Conservation (phyloP, 805 yeast genomes). For the Metschnikowia santaceciliae region DNA sequence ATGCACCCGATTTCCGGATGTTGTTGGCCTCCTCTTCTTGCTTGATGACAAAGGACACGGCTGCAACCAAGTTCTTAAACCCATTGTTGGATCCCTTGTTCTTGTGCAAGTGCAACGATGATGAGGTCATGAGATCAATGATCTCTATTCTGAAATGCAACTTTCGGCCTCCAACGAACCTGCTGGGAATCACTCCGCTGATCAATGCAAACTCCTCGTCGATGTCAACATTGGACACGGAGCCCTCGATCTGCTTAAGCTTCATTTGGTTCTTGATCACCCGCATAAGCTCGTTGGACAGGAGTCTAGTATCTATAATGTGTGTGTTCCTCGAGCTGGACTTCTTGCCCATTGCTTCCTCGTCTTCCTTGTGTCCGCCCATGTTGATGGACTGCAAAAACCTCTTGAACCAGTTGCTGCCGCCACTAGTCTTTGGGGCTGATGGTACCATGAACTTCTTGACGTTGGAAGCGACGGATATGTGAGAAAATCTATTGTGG, state of each 20-base stretch:
- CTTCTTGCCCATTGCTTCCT: slow-evolving; percentile 4
- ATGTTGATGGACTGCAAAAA: slow-evolving; percentile 26
- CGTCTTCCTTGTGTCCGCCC: slow-evolving; percentile 8
- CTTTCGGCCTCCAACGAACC: slow-evolving; percentile 42
- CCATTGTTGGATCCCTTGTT: slow-evolving; percentile 45
- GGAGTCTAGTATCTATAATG: slow-evolving; percentile 32
- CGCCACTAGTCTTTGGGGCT: slow-evolving; percentile 14
- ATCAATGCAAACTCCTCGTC: slow-evolving; percentile 43
- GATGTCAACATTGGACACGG: slow-evolving; percentile 39
- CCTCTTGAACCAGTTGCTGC: slow-evolving; percentile 34
- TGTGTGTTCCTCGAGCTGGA: slow-evolving; percentile 19
- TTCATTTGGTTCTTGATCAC: slow-evolving; percentile 40
- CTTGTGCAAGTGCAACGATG: slow-evolving; percentile 40
- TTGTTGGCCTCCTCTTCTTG: slow-evolving; percentile 35
- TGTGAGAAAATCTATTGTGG: slow-evolving; percentile 34
- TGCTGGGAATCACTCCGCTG: slow-evolving; percentile 46
- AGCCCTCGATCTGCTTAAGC: slow-evolving; percentile 48
- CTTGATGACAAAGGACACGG: slow-evolving; percentile 43
- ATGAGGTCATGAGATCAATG: slow-evolving; percentile 32
- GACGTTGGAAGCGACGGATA: slow-evolving; percentile 22
- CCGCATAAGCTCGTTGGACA: slow-evolving; percentile 28
- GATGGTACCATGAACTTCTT: slow-evolving; percentile 6
- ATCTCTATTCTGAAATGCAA: slow-evolving; percentile 45
- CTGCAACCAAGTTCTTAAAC: slow-evolving; percentile 40
- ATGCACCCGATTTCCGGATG: slow-evolving; percentile 12